Evolutionary conservation across 2,329 filamentous ascomycete species (phyloP), one percentile per base, ranked within the genome.

Genomic region (Arthrobotrys megalospora): DNA sequence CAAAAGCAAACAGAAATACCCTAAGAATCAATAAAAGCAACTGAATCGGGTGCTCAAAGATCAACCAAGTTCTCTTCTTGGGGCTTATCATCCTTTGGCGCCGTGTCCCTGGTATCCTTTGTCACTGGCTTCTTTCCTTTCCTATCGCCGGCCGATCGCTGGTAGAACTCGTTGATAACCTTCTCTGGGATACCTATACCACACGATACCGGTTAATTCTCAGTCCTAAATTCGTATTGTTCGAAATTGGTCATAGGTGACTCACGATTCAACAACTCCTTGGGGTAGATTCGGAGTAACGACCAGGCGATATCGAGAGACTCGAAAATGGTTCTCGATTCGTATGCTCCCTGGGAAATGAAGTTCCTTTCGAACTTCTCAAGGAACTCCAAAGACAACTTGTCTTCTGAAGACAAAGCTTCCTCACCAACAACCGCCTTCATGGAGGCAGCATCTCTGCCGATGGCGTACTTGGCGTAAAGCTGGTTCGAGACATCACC

Each of bases 391-490:
- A 99, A 90, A 7, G 95, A 97, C 75, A 98, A 90, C 88, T 98
- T 98, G 87, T 99, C 96, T 86, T 99, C 96, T 68, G 92, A 89
- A 32, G 94, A 97, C 83, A 99, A 86, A 38, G 96, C 96, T 85
- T 99, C 96, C 86, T 99, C 96, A 87, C 96, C 96, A 76, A 99
- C 96, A 85, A 99, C 96, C 79, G 96, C 96, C 88, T 98, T 99
- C 96, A 99, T 99, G 84, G 94, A 92, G 43, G 96, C 95, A 19
- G 96, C 96, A 83, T 99, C 96, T 89, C 95, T 94, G 84, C 96
- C 96, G 84, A 99, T 98, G 85, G 96, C 96, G 85, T 99, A 99
- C 87, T 99, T 99, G 86, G 96, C 96, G 85, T 99, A 99, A 81
- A 99, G 90, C 88, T 99, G 96, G 88, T 99, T 99, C 82, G 96